Evolutionary conservation across 805 yeast genomes (phyloP), one percentile per base, ranked within the genome.

Genomic region (Metschnikowia cubensis): DNA sequence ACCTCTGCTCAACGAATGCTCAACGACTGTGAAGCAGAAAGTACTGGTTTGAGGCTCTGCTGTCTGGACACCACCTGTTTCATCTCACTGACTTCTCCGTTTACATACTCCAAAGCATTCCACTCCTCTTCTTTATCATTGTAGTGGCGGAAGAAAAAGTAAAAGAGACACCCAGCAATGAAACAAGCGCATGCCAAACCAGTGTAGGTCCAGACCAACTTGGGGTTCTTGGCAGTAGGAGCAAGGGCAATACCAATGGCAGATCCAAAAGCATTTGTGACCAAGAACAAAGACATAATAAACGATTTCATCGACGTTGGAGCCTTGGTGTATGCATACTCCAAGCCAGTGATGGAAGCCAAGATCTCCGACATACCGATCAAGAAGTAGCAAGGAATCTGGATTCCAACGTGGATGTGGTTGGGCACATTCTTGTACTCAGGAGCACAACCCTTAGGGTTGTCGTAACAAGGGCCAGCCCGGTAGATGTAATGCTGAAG

Each of bases 201-300:
- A 42, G 79, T 72, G 66, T 80, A 87, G 62, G 80, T 77, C 87
- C 89, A 83, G 41, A 80, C 77, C 63, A 82, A 74, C 70, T 84
- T 79, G 40, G 92, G 92, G 66, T 87, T 83, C 51, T 69, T 74
- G 11, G 88, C 73, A 7, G 83, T 80, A 11, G 57, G 57, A 3
- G 53, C 53, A 49, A 84, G 68, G 14, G 89, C 87, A 65, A 83
- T 82, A 58, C 90, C 89, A 42, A 86, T 59, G 25, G 89, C 89
- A 18, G 91, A 77, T 52, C 92, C 90, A 48, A 83, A 56, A 20
- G 95, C 94, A 58, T 76, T 83, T 33, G 87, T 84, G 51, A 87
- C 69, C 59, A 87, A 73, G 73, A 82, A 86, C 44, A 82, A 54
- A n/a, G 57, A 49, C 57, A 55, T 51, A 33, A 53, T 51, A 44